Evolutionary conservation across 1,284 basidiomycete genomes (phyloP).

Genomic region (Thecaphora frezii): DNA sequence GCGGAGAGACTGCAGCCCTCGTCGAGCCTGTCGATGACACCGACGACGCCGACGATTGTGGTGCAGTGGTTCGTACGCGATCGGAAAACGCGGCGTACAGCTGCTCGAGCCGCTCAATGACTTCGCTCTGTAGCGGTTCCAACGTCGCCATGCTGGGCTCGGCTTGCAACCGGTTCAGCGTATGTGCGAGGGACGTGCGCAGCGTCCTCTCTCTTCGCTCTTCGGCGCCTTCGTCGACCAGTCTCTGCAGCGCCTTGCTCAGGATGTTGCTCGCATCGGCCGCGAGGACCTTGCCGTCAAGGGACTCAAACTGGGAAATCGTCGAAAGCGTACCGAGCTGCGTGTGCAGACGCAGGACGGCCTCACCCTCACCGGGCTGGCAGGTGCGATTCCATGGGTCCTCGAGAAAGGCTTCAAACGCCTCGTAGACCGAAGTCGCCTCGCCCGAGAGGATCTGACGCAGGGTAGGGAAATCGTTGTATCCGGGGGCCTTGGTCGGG

Average conservation of each 20-base stretch:
- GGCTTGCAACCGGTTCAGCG: conserved; percentile 20
- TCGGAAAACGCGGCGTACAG: conserved; percentile 15
- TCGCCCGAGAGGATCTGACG: conserved; percentile 25
- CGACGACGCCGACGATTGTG: too few species aligned
- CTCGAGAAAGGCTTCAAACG: conserved; percentile 47
- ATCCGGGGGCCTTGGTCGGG: not conserved
- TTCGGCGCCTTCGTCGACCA: conserved; percentile 18
- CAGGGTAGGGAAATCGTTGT: conserved; percentile 2
- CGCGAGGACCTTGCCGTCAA: conserved; percentile 41
- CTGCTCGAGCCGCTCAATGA: conserved; percentile 23
- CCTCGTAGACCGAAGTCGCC: conserved; percentile 29
- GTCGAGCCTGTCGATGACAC: too few species aligned
- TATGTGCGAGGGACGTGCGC: not conserved
- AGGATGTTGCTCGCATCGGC: conserved; percentile 43
- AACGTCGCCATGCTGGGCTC: conserved; percentile 35
- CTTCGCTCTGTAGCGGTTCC: conserved; percentile 26
- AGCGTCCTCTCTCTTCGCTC: not conserved
- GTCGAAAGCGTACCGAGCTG: conserved; percentile 44
- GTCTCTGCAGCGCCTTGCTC: conserved; percentile 30
- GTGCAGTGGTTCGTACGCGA: conserved; percentile 1
- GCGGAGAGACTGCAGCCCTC: too few species aligned
- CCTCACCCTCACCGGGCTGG: conserved; percentile 41
- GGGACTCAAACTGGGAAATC: conserved; percentile 31
- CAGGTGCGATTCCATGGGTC: conserved; percentile 18
- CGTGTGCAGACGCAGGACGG: conserved; percentile 48